Base-by-base conservation (phyloP, 192 early-diverging fungal species). In the Backusella sp. region DNA sequence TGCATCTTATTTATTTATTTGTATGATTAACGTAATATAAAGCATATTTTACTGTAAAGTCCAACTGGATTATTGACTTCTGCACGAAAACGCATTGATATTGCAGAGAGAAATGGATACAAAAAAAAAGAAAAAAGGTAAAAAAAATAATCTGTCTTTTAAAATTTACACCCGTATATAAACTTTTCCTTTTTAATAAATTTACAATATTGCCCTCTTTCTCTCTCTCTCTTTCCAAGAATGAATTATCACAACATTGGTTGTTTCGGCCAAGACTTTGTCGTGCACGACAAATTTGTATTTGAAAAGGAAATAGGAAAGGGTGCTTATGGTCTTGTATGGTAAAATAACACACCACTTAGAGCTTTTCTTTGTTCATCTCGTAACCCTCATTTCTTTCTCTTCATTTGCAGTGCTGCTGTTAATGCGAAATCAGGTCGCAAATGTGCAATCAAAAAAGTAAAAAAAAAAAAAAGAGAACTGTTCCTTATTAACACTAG, bases 271-370 rank as follows among this genome's bases (percentile, higher is more conserved):
- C 81, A 82, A 32, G 66, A 79, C 44, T 84, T 84, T 53, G 39
- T 82, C 32, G 77, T 84, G 44, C 62, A 82, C 49, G 70, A 68
- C 0, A 81, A 82, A 32, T 96, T 94, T 83, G 83, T 82, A 66
- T 86, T 95, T 66, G 77, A 89, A 32, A 84, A 92, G 15, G 93
- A 96, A 75, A 84, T 96, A 53, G 95, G 95, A 28, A 92, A 93
- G 77, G 95, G 95, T 59, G 95, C 95, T 36, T 96, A 96, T 80
- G 95, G 95, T 26, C 78, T 94, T 59, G 95, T 96, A 3, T 94
- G 92, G 93, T 94, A 88, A 53, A 68, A 41, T 11, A 41, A 41
- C 6, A 41, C 39, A 7, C 15, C 32, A 32, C 32, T 32, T 32
- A 3, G 32, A 3, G 32, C 0, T 28, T 32, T 32, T 32, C 32